Percentiles rank a stretch among this genome's conserved stretches.
These are phyloP conservation scores for Trichoderma endophyticum DNA, from an alignment of 2,329 filamentous ascomycete genomes.

Conservation along the genomic window DNA sequence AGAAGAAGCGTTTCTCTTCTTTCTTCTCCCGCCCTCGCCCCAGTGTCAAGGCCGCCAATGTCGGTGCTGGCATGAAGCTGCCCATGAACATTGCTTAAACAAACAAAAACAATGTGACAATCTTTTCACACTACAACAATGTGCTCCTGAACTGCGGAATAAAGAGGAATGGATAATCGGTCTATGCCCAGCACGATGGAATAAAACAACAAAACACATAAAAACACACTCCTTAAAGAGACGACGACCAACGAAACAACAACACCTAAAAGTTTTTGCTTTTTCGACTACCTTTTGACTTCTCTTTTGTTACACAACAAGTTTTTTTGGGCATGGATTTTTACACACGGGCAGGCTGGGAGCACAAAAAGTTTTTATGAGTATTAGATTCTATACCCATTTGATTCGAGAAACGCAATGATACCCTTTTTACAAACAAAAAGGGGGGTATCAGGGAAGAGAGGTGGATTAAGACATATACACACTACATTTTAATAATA, in stretches of 20 bases:
- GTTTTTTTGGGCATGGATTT: not conserved
- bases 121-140: not conserved
- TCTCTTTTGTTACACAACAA: not conserved
- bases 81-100: not conserved
- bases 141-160: not conserved
- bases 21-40: not conserved
- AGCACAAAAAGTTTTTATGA: constrained; percentile 17
- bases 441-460: not conserved
- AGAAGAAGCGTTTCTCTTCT: not conserved
- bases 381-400: constrained; percentile 16
- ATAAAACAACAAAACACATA: not conserved
- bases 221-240: not conserved
- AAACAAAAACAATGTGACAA: not conserved
- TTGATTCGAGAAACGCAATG: constrained; percentile 1
- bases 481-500: not conserved
- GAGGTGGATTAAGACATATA: not conserved
- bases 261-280: constrained; percentile 2
- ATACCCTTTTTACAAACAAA: not conserved
- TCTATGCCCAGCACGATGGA: not conserved
- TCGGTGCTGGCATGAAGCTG: not conserved
- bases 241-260: not conserved
- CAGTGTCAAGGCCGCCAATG: not conserved
- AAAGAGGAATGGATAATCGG: no score
- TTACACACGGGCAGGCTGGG: not conserved
- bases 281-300: not conserved